These are phyloP conservation scores for Pichia kudriavzevii DNA, from an alignment of 1,139 yeast genomes.

Conservation along the genomic window DNA sequence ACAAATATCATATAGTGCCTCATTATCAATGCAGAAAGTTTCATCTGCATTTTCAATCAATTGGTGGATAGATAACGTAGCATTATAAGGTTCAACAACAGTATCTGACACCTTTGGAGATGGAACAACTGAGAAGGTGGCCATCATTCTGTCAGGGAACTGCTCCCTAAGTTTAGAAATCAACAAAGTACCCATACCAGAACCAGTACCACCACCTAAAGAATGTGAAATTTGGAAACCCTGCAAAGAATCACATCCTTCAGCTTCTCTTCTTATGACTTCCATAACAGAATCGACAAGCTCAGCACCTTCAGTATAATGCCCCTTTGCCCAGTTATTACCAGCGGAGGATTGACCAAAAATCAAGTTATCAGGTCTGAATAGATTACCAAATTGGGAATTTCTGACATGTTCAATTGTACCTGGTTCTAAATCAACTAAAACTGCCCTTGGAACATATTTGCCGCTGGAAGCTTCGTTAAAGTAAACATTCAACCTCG, in stretches of 20 bases:
- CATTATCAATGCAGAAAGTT: conserved; percentile 91
- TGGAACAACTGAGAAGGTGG: conserved; percentile 88
- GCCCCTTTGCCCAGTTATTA: conserved; percentile 95
- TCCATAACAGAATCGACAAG: conserved; percentile 84
- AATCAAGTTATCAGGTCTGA: conserved; percentile 86
- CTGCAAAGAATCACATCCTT: conserved; percentile 84
- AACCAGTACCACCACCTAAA: conserved; percentile 95
- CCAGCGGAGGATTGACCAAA: conserved; percentile 92
- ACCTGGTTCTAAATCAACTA: conserved; percentile 90
- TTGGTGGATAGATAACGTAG: conserved; percentile 87
- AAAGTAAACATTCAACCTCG: conserved; percentile 50
- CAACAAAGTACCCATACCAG: conserved; percentile 88
- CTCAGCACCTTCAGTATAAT: conserved; percentile 94
- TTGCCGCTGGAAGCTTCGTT: conserved; percentile 72
- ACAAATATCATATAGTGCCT: conserved; percentile 84
- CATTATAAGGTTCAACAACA: conserved; percentile 90
- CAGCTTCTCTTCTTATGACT: conserved; percentile 88
- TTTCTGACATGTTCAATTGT: conserved; percentile 79
- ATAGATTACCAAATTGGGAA: conserved; percentile 70
- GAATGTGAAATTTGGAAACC: conserved; percentile 94
- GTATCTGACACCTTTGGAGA: conserved; percentile 89
- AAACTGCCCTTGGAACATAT: conserved; percentile 88
- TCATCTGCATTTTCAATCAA: conserved; percentile 85
- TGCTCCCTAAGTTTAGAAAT: conserved; percentile 79
- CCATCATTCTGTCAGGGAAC: conserved; percentile 93